A percentile compares a stretch with the other conserved stretches of the same genome.
Conservation (phyloP, 2,329 filamentous ascomycete species). For the Colletotrichum eremochloae region DNA sequence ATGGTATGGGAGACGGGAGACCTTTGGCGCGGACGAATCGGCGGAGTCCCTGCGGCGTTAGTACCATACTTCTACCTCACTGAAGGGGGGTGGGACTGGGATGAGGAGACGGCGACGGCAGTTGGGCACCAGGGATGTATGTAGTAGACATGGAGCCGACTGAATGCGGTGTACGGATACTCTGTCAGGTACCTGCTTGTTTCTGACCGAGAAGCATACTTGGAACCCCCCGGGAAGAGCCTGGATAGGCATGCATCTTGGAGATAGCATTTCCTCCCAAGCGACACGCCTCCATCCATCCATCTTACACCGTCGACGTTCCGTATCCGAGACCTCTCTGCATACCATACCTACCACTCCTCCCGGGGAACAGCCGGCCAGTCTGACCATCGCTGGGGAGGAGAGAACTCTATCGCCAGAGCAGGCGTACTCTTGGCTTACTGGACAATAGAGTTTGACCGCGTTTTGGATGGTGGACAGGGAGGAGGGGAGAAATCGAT, state of each 20-base stretch:
- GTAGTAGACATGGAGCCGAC: neutral
- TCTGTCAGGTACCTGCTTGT: neutral
- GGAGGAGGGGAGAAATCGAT: neutral
- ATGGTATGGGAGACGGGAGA: neutral
- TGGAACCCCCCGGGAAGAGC: neutral
- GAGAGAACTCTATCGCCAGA: constrained; percentile 2
- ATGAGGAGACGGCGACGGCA: neutral
- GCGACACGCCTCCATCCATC: neutral
- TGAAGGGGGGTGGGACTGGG: too few species aligned
- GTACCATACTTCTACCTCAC: neutral
- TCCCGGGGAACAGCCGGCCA: neutral
- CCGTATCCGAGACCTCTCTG: neutral
- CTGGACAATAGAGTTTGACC: constrained; percentile 15
- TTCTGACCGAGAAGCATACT: neutral
- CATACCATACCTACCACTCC: too few species aligned
- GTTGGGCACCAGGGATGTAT: neutral
- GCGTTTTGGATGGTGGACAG: constrained; percentile 10
- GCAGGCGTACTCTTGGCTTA: neutral
- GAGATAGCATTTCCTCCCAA: neutral
- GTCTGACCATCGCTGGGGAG: too few species aligned
- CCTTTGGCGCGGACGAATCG: neutral
- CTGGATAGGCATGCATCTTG: neutral
- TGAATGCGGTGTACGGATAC: neutral
- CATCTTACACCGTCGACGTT: neutral
- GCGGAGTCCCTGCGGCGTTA: neutral